phyloP scores from a whole-genome alignment of 83 land plant genomes.

The Larix sibirica region DNA sequence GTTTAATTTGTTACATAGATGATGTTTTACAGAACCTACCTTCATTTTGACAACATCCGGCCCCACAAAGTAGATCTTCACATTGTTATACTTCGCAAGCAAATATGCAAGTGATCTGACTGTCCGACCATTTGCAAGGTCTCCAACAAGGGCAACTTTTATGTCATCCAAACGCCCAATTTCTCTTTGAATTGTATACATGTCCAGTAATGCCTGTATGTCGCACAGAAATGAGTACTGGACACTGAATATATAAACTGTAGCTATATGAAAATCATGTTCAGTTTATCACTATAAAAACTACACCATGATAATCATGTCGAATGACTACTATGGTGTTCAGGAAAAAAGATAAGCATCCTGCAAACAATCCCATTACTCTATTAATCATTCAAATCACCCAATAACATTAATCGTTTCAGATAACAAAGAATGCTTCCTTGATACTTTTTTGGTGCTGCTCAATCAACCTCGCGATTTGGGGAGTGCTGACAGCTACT shows the following conservation, averaged over 20 bases:
- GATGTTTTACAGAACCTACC: slow-evolving; percentile 32
- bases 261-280: background rate
- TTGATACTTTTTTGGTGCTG: no score
- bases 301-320: background rate
- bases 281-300: background rate
- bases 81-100: slow-evolving; percentile 79
- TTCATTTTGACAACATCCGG: slow-evolving; percentile 98
- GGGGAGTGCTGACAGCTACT: no score
- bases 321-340: background rate
- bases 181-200: slow-evolving; percentile 95
- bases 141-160: slow-evolving; percentile 92
- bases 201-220: slow-evolving; percentile 87
- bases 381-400: background rate
- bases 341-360: background rate
- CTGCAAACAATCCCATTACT: background rate
- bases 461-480: no score
- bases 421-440: background rate
- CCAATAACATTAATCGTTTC: background rate
- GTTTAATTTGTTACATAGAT: background rate
- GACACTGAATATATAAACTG: background rate
- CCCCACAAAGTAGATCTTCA: slow-evolving; percentile 92
- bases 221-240: background rate
- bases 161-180: slow-evolving; percentile 90
- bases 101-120: slow-evolving; percentile 95
- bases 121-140: slow-evolving; percentile 97